Base-by-base conservation (phyloP, 768 basidiomycete species). In the Imleria badia region DNA sequence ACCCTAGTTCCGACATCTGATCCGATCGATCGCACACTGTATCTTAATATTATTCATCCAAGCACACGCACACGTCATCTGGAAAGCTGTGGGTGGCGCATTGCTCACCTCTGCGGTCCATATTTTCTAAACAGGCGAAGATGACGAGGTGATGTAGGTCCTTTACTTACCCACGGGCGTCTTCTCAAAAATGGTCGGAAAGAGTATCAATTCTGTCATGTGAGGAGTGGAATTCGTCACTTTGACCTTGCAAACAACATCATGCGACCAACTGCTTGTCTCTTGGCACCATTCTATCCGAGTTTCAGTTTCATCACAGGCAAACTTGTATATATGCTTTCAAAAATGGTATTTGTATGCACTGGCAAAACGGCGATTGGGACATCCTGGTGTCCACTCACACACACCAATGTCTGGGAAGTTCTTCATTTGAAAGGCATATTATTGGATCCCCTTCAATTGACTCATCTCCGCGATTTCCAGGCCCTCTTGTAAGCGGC, bases 61-160 rank as follows among this genome's bases (percentile, higher is more conserved):
- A 26, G 35, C 30, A 44, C 43, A 40, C 43, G 46, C 51, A 19
- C 52, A 60, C 47, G 55, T 63, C 58, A 66, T 29, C 40, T 26
- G 49, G 17, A 22, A 50, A 26, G 43, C 31, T 52, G 53, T 45
- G 48, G 20, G 43, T 23, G 26, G 39, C 23, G 29, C 6, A 14
- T 39, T 38, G 15, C 36, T 19, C 31, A 49, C 59, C 5, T 26
- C 49, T 12, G 30, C 26, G 42, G 47, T 22, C 12, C 47, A 31
- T 44, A 22, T 35, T 30, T 48, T 56, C 53, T 46, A 60, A 51
- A 50, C 38, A 22, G 43, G 51, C 29, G 29, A 44, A n/a, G 22
- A 64, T 66, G 48, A 51, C 40, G 13, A 51, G 64, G 66, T 67
- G 66, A 51, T 61, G 1, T 64, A 44, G 66, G 66, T 68, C 66